Evolutionary conservation across 176 grass and related monocot species (phyloP).

Genomic region (Carex scoparia): DNA sequence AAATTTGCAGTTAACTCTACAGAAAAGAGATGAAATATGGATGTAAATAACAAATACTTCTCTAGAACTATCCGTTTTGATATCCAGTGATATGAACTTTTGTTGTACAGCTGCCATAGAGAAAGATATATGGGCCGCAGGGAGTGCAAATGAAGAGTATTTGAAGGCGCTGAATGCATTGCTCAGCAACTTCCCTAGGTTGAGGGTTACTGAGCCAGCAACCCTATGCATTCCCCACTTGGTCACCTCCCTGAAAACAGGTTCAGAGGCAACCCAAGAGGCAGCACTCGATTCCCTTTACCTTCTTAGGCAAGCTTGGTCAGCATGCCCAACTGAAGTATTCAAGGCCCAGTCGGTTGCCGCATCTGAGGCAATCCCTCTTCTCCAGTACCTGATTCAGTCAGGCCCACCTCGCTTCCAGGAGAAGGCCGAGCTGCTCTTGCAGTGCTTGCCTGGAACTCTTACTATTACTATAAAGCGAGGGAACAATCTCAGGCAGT

Average conservation of each 20-base stretch:
- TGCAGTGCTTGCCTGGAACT: conserved; percentile 96
- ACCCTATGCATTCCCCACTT: conserved; percentile 92
- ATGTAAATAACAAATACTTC: neutral
- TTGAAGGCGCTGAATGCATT: conserved; percentile 92
- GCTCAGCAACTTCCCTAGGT: conserved; percentile 90
- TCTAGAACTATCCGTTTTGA: neutral
- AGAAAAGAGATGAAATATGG: neutral
- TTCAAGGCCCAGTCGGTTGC: conserved; percentile 98
- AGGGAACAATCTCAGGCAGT: conserved; percentile 87
- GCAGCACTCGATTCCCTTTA: conserved; percentile 94
- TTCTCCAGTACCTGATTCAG: conserved; percentile 98
- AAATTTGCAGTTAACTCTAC: neutral
- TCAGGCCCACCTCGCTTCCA: conserved; percentile 96
- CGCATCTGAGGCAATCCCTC: conserved; percentile 93
- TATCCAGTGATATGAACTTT: conserved; percentile 10
- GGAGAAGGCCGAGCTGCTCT: conserved; percentile 87
- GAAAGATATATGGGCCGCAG: conserved; percentile 92
- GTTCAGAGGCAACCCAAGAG: conserved; percentile 94
- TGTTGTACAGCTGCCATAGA: conserved; percentile 75
- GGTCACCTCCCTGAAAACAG: conserved; percentile 93
- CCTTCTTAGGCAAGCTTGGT: conserved; percentile 96
- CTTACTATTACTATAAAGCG: conserved; percentile 96
- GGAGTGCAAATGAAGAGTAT: conserved; percentile 96
- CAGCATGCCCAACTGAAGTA: conserved; percentile 83
- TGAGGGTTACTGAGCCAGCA: conserved; percentile 91